Evolutionary conservation across 2,329 filamentous ascomycete genomes (phyloP).

Genomic region (Neofusicoccum cordaticola): DNA sequence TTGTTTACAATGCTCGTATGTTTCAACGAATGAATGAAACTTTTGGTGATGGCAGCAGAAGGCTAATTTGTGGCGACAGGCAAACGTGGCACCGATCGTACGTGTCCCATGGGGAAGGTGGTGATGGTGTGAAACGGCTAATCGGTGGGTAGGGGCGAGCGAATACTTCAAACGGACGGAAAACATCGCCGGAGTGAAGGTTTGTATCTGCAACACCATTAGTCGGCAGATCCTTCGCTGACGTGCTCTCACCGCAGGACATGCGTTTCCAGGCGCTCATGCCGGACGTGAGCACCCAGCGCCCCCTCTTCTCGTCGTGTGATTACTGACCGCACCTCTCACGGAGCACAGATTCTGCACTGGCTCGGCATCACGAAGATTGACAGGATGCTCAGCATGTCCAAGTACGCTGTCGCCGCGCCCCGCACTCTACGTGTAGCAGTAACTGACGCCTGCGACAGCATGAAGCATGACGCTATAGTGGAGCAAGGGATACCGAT

Average conservation of each 20-base stretch:
- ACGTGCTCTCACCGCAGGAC: slow-evolving; percentile 36
- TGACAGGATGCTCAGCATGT: slow-evolving; percentile 98
- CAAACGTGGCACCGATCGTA: slow-evolving; percentile 70
- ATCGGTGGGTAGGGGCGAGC: slow-evolving; percentile 53
- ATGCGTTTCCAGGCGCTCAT: slow-evolving; percentile 99
- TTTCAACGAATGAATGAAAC: background rate
- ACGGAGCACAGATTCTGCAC: slow-evolving; percentile 65
- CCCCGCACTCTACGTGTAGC: background rate
- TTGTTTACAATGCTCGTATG: slow-evolving; percentile 69
- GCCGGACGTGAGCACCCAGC: slow-evolving; percentile 61
- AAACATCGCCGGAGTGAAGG: slow-evolving; percentile 92
- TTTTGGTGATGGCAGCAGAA: background rate
- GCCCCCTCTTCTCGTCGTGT: slow-evolving; percentile 1
- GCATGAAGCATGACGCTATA: slow-evolving; percentile 89
- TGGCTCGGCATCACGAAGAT: slow-evolving; percentile 99
- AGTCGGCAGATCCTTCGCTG: slow-evolving; percentile 19
- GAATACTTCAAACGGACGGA: slow-evolving; percentile 98
- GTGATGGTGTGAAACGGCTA: slow-evolving; percentile 6
- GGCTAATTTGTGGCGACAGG: slow-evolving; percentile 19
- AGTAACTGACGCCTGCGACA: slow-evolving; percentile 33
- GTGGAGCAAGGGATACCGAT: slow-evolving; percentile 85
- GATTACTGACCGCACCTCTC: slow-evolving; percentile 1
- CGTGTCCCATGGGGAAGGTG: slow-evolving; percentile 10
- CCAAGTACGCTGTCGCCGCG: slow-evolving; percentile 62
- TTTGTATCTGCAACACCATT: slow-evolving; percentile 4